Evolutionary conservation across 306 rosid species (phyloP).

Genomic region (Citrullus amarus): DNA sequence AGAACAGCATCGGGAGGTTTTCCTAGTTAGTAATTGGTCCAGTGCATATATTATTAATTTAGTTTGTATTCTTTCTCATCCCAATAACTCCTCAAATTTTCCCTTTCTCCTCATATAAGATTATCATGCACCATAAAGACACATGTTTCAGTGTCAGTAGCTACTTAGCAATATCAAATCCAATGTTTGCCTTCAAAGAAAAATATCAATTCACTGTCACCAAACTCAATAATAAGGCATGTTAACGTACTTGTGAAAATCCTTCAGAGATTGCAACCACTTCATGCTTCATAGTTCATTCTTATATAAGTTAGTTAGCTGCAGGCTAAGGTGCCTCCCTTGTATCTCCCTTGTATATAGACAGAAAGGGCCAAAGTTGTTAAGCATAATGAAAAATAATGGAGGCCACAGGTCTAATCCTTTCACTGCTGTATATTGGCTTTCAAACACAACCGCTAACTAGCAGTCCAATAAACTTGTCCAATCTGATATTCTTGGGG

Average conservation of each 20-base stretch:
- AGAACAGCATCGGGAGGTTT: background rate
- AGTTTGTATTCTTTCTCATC: background rate
- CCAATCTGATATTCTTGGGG: background rate
- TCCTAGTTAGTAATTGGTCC: background rate
- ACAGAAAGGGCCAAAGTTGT: background rate
- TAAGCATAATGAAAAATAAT: background rate
- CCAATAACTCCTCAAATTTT: background rate
- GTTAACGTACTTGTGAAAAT: background rate
- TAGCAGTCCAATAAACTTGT: background rate
- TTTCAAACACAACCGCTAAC: background rate
- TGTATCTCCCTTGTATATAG: background rate
- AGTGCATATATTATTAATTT: background rate
- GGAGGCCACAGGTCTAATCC: background rate
- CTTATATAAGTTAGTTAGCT: background rate
- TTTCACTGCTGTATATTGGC: background rate
- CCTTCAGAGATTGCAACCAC: background rate
- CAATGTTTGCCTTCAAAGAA: background rate
- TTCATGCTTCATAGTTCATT: background rate
- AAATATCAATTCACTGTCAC: background rate
- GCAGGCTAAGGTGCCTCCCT: background rate
- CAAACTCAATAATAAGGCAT: background rate
- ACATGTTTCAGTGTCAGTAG: background rate
- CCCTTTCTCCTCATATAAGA: background rate
- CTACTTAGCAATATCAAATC: background rate
- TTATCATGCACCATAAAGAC: background rate